Conservation (phyloP, 2,329 filamentous ascomycete species). For the Onygenales sp. region DNA sequence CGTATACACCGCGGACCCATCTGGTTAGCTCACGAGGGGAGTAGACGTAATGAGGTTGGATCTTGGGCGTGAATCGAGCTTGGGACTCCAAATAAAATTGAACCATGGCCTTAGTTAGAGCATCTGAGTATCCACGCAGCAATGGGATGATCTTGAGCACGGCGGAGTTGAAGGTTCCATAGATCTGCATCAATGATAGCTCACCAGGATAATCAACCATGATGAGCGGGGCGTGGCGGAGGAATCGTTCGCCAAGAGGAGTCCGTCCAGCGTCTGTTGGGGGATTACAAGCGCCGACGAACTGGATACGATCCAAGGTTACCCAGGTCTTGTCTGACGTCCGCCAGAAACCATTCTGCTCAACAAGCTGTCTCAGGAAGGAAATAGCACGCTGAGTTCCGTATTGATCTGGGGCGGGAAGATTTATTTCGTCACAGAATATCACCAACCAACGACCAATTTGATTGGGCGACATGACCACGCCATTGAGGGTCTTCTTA, state of each 20-base stretch:
- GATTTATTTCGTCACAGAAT: slow-evolving; percentile 99
- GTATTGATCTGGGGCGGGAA: slow-evolving; percentile 95
- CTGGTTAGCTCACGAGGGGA: slow-evolving; percentile 95
- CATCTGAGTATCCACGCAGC: slow-evolving; percentile 87
- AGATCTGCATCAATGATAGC: slow-evolving; percentile 89
- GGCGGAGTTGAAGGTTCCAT: slow-evolving; percentile 94
- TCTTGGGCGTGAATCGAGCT: slow-evolving; percentile 85
- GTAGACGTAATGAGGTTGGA: slow-evolving; percentile 98
- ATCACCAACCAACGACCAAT: slow-evolving; percentile 97
- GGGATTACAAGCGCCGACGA: slow-evolving; percentile 97
- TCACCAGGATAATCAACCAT: slow-evolving; percentile 99
- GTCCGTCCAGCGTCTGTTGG: slow-evolving; percentile 96
- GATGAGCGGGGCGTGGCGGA: slow-evolving; percentile 93
- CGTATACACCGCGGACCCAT: slow-evolving; percentile 96
- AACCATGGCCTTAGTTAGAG: slow-evolving; percentile 95
- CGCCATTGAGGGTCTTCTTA: slow-evolving; percentile 94
- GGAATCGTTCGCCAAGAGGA: slow-evolving; percentile 82
- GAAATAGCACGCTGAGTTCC: slow-evolving; percentile 95
- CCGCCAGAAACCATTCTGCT: slow-evolving; percentile 98
- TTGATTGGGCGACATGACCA: slow-evolving; percentile 89
- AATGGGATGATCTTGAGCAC: slow-evolving; percentile 94
- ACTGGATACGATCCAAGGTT: slow-evolving; percentile 93
- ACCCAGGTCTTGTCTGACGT: slow-evolving; percentile 98
- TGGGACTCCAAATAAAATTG: slow-evolving; percentile 93
- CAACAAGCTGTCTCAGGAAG: slow-evolving; percentile 92